Evolutionary conservation across 345 rosid genomes (phyloP).

Genomic region (Sisymbrium altissimum): DNA sequence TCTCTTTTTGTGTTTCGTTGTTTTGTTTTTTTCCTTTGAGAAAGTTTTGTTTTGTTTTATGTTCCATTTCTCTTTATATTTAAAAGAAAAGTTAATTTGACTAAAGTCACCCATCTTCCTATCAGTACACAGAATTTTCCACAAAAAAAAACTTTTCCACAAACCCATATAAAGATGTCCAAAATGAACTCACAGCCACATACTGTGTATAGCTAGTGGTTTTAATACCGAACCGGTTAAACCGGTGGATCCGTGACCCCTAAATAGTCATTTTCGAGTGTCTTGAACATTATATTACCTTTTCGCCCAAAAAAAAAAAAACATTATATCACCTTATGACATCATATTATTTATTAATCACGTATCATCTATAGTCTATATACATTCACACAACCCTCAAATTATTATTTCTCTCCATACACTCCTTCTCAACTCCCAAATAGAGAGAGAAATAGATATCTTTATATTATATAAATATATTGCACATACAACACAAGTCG

Average conservation of each 20-base stretch:
- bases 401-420: constrained; percentile 3
- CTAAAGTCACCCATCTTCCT: constrained; percentile 25
- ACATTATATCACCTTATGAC: constrained; percentile 10
- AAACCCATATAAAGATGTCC: background rate
- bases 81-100: background rate
- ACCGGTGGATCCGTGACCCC: constrained; percentile 29
- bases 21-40: background rate
- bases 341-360: constrained; percentile 17
- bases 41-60: background rate
- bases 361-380: constrained; percentile 8
- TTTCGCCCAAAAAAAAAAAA: background rate
- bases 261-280: background rate
- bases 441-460: background rate
- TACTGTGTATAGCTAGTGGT: constrained; percentile 13
- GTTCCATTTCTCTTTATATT: background rate
- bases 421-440: constrained; percentile 6
- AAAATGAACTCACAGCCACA: constrained; percentile 21
- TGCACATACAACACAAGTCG: background rate
- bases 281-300: background rate
- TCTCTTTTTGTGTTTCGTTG: background rate
- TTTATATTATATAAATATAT: background rate
- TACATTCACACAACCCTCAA: constrained; percentile 1
- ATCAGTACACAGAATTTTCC: constrained; percentile 15
- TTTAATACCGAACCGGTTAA: constrained; percentile 18
- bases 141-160: constrained; percentile 23